phyloP scores from a whole-genome alignment of 2,329 filamentous ascomycete species.

The Plectosphaerella plurivora region DNA sequence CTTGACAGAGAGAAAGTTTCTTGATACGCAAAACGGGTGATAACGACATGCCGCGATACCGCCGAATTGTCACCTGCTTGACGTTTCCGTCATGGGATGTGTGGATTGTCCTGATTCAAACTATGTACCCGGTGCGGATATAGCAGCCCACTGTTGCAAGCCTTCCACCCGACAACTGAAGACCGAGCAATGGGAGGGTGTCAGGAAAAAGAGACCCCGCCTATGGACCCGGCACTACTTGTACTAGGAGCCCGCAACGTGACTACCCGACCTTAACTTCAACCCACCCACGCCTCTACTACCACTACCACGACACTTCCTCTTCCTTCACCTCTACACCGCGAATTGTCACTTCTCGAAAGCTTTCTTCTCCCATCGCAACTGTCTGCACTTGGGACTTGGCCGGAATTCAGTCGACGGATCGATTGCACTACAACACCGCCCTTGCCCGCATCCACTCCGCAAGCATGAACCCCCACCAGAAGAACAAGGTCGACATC shows the following conservation, averaged over 20 bases:
- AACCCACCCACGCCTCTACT: not conserved
- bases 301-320: not conserved
- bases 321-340: not conserved
- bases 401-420: not conserved
- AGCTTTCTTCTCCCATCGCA: not conserved
- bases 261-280: not conserved
- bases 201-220: conserved; percentile 1
- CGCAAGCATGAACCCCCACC: conserved; percentile 78
- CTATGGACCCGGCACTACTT: not conserved
- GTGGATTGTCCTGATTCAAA: too few relatives aligned
- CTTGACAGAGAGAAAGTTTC: too few relatives aligned
- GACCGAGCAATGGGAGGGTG: too few relatives aligned
- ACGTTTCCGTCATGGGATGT: too few relatives aligned
- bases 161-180: too few relatives aligned
- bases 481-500: conserved; percentile 98
- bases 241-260: too few relatives aligned
- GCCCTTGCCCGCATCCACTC: not conserved
- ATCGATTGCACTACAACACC: not conserved
- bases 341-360: not conserved
- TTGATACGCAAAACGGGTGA: too few relatives aligned
- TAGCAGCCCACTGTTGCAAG: too few relatives aligned
- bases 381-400: too few relatives aligned
- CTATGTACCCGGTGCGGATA: too few relatives aligned
- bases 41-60: too few relatives aligned
- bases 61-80: too few relatives aligned